These are phyloP conservation scores for Ceratobasidium sp. DNA, from an alignment of 1,284 basidiomycete species.

Conservation along the genomic window DNA sequence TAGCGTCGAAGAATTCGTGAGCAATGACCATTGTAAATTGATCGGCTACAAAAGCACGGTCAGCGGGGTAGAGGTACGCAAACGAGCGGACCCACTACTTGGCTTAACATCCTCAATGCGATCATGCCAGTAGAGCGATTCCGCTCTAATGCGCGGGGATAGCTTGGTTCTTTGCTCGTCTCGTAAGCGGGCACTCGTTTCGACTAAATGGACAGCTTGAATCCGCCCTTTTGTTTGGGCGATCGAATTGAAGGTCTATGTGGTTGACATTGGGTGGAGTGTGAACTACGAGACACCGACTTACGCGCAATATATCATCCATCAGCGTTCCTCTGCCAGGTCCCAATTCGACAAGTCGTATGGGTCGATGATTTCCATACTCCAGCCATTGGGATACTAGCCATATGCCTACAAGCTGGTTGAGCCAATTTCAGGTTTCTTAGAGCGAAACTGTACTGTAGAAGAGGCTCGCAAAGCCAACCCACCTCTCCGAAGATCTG, in stretches of 20 bases:
- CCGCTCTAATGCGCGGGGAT: slow-evolving; percentile 40
- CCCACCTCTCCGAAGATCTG: slow-evolving; percentile 96
- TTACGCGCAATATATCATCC: slow-evolving; percentile 86
- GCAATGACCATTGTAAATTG: slow-evolving; percentile 89
- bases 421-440: slow-evolving; percentile 51
- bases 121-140: slow-evolving; percentile 75
- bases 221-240: slow-evolving; percentile 10
- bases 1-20: slow-evolving; percentile 98
- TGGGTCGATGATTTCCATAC: slow-evolving; percentile 58
- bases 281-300: slow-evolving; percentile 44
- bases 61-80: slow-evolving; percentile 44
- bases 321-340: slow-evolving; percentile 94
- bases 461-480: slow-evolving; percentile 6
- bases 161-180: slow-evolving; percentile 70
- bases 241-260: slow-evolving; percentile 53
- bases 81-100: slow-evolving; percentile 44
- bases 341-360: slow-evolving; percentile 89
- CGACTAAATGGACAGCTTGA: slow-evolving; percentile 73
- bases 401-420: slow-evolving; percentile 86
- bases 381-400: slow-evolving; percentile 80
- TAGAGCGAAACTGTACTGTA: slow-evolving; percentile 18
- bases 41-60: slow-evolving; percentile 49
- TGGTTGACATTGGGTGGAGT: slow-evolving; percentile 41
- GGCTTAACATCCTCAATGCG: slow-evolving; percentile 70
- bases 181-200: slow-evolving; percentile 76